phyloP scores from a whole-genome alignment of 805 yeast genomes.

The Kodamaea leandrae region DNA sequence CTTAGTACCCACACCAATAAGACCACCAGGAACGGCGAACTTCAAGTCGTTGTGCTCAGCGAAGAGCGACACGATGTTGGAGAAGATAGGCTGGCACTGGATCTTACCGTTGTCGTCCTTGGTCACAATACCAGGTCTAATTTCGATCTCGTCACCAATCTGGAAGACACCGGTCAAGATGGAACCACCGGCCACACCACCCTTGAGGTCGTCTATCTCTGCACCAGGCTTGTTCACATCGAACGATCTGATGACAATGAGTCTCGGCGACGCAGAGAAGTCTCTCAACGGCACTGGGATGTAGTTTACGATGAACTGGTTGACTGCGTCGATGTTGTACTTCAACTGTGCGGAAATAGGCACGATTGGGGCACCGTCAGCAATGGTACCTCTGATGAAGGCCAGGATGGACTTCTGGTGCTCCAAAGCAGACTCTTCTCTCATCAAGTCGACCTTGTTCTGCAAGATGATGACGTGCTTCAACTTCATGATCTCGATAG shows the following conservation, averaged over 20 bases:
- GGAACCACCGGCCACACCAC: conserved; percentile 99
- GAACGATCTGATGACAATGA: conserved; percentile 96
- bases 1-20: conserved; percentile 98
- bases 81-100: conserved; percentile 93
- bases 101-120: conserved; percentile 85
- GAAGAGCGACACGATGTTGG: conserved; percentile 88
- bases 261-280: conserved; percentile 87
- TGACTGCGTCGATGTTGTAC: conserved; percentile 97
- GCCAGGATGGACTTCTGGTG: conserved; percentile 90
- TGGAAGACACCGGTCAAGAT: conserved; percentile 95
- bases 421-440: conserved; percentile 93
- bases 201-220: conserved; percentile 93
- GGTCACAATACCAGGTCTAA: conserved; percentile 98
- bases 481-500: conserved; percentile 98
- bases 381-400: conserved; percentile 96
- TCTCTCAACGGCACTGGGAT: conserved; percentile 97
- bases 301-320: conserved; percentile 90
- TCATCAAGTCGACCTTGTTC: conserved; percentile 97
- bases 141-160: conserved; percentile 97
- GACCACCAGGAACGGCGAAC: conserved; percentile 99
- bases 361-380: conserved; percentile 98
- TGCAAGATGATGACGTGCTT: conserved; percentile 94
- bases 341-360: conserved; percentile 99
- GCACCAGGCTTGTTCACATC: conserved; percentile 98
- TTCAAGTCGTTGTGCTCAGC: conserved; percentile 98